Evolutionary conservation across 192 early-diverging fungal genomes (phyloP), one percentile per base, ranked within the genome.

Genomic region (Geranomyces variabilis): DNA sequence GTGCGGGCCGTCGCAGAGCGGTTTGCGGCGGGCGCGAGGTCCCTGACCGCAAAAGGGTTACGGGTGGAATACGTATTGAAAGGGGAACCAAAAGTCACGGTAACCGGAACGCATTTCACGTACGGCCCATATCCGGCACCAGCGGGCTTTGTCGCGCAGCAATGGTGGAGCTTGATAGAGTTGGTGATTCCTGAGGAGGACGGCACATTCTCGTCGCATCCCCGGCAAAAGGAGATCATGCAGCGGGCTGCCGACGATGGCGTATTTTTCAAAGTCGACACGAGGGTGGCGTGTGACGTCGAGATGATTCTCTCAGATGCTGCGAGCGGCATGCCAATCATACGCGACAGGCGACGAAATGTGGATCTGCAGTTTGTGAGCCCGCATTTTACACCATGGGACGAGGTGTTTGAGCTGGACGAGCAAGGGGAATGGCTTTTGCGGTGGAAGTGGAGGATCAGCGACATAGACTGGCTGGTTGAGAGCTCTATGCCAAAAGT

Each of bases 341-440:
- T 80, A 1, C 47, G 69, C n/a, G 83, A 84, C 45, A 22, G 68
- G 61, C 49, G 83, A 44, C n/a, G 62, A 8, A 21, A 67, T 21
- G 56, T 84, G 28, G 78, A 74, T 5, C n/a, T 84, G 51, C 72
- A 79, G 55, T 80, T 84, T 53, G 70, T 77, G n/a, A 75, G 71
- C 45, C 83, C 83, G 48, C 80, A 81, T 49, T 84, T 80, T 58
- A 78, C 77, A 33, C 83, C 83, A 19, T 84, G 83, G 83, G 83
- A 84, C 60, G 78, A 81, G 34, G 59, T 81, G 21, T 75, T 80
- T 62, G 78, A 76, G 55, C 53, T 75, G 41, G 24, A 70, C 28
- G 62, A 29, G 17, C 51, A 33, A 19, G 73, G 66, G 31, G 58
- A 57, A 58, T 81, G 76, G 76, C 17, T 43, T 56, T 53, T 81